A percentile compares a stretch with the other conserved stretches of the same genome.
These are phyloP conservation scores for Macrotyloma uniflorum DNA, from an alignment of 306 rosid species.

Conservation along the genomic window DNA sequence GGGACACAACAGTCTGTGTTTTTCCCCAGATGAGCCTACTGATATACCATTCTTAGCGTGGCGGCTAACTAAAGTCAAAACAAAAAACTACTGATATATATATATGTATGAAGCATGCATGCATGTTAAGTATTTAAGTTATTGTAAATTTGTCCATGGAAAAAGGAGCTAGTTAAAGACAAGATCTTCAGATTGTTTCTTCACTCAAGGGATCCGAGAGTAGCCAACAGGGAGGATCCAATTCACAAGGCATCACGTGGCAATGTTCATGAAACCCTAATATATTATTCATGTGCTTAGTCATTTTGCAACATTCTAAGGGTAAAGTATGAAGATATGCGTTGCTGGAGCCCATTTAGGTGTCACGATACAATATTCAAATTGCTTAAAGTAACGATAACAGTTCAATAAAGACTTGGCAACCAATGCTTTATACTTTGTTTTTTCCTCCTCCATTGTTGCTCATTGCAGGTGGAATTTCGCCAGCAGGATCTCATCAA, in stretches of 20 bases:
- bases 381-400: constrained; percentile 41
- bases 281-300: constrained; percentile 33
- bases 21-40: not conserved
- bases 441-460: not conserved
- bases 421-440: constrained; percentile 47
- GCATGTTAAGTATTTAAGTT: not conserved
- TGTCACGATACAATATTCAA: constrained; percentile 34
- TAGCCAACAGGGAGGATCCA: constrained; percentile 58
- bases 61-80: constrained; percentile 11
- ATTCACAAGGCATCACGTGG: constrained; percentile 73
- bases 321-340: constrained; percentile 41
- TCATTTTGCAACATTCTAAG: constrained; percentile 37
- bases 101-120: too few relatives aligned
- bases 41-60: not conserved
- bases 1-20: not conserved
- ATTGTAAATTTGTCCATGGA: not conserved
- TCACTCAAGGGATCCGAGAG: constrained; percentile 40
- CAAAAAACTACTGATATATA: not conserved
- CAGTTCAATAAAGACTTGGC: constrained; percentile 37
- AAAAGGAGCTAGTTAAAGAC: not conserved
- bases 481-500: constrained; percentile 18
- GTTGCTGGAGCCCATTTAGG: constrained; percentile 47
- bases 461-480: constrained; percentile 36
- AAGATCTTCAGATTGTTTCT: not conserved
- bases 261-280: constrained; percentile 46